Base-by-base conservation (phyloP, 805 yeast genomes). In the Metschnikowia gruessii region DNA sequence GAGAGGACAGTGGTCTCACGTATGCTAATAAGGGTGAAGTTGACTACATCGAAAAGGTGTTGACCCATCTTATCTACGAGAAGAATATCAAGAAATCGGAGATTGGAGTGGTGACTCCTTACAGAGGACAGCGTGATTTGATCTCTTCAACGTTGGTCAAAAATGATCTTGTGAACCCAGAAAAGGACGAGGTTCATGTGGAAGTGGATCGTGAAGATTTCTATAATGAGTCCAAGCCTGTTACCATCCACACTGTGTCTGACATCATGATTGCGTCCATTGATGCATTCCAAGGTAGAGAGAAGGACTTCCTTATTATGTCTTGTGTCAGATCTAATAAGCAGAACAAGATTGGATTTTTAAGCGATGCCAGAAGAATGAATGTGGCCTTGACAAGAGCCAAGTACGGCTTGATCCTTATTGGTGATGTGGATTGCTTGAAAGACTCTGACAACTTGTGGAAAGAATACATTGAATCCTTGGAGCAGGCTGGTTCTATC, bases 311-410 rank as follows among this genome's bases (percentile, higher is more conserved):
- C 56, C 64, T 78, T 38, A 68, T 78, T 31, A 62, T 77, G 56
- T 75, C 81, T 5, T 76, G 81, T 58, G 82, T 77, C 21, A 62
- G 82, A 52, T 85, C 95, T 21, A 89, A 89, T 61, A 83, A 80
- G 22, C 75, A 74, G 44, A 83, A 82, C 50, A 77, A 79, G 10
- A 85, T 90, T 56, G 97, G 97, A 6, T 89, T 90, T 66, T 74
- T 89, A 62, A 79, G 82, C 52, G 96, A 89, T 58, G 87, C 90
- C 19, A 75, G 96, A 61, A 84, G 97, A 68, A 64, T 89, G 61
- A 89, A 89, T 62, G 97, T 90, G 47, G 96, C 95, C 4, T 71
- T 89, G 42, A 89, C 96, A 1, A 80, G 97, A 66, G 95, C 96
- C 21, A 83, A 79, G 62, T 88, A 80, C 60, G 96, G 96, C 4